Base-by-base conservation (phyloP, 2,329 filamentous ascomycete species). In the Fusarium succisae region DNA sequence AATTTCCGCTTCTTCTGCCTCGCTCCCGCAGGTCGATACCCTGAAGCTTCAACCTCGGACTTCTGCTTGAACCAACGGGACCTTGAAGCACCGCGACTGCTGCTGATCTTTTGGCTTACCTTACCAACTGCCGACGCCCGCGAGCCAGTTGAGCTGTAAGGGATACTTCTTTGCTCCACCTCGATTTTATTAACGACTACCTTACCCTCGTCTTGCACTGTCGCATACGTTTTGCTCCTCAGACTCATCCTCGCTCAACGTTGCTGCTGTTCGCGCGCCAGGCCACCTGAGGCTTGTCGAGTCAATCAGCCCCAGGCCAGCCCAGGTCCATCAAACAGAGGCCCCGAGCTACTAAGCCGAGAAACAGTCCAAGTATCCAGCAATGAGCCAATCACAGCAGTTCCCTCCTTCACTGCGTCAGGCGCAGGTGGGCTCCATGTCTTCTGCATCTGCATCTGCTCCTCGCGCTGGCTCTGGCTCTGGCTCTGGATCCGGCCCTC, bases 381-480 rank as follows among this genome's bases (percentile, higher is more conserved):
- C 69, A 53, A 84, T 84, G 83, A 83, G 79, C 82, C 83, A 84
- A 83, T 83, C 83, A 81, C 81, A 83, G 76, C 81, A 80, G 53
- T 80, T 81, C 48, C 78, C 82, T 73, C 64, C 78, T 68, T 77
- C 80, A 66, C 75, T 77, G 72, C 77, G 75, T 70, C 77, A 77
- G 72, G 70, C 69, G 58, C 72, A 75, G 72, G 72, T 70, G 65
- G 74, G 68, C 68, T 78, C 73, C 62, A 73, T 71, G 55, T 68
- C 75, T 60, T 38, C 56, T 72, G 64, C 69, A 38, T 53, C 65
- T 68, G 68, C 47, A 9, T 59, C 62, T 58, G 63, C 32, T n/a
- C 41, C 64, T 67, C 62, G 39, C 18, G 56, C 45, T 45, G 64
- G 60, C 28, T 57, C 64, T 45, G 73, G 64, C 37, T 54, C 74